These are phyloP conservation scores for Parmelia sp. DNA, from an alignment of 495 filamentous ascomycete genomes.

Conservation along the genomic window DNA sequence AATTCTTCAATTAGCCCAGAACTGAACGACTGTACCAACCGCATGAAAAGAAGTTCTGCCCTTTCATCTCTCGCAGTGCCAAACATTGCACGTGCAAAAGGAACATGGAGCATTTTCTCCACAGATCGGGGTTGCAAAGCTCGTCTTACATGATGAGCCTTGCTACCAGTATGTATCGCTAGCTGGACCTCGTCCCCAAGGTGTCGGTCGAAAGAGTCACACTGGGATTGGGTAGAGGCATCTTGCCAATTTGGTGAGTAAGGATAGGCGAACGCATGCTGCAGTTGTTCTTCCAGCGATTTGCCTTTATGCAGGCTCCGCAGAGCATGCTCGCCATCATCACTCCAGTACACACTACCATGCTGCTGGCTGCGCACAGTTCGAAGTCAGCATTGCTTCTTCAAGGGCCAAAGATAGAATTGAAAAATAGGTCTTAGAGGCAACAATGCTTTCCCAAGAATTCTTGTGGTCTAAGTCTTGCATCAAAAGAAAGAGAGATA, in stretches of 20 bases:
- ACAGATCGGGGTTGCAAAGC: conserved; percentile 3
- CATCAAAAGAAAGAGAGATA: too few species aligned
- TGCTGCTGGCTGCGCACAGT: conserved; percentile 61
- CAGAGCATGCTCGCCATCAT: conserved; percentile 61
- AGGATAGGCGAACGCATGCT: conserved; percentile 71
- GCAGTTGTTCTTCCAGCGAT: conserved; percentile 63
- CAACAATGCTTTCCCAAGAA: too few species aligned
- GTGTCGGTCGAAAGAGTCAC: conserved; percentile 72
- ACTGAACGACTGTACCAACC: neutral
- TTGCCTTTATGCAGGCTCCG: conserved; percentile 51
- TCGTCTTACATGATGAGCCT: conserved; percentile 81
- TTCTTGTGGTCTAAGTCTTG: too few species aligned
- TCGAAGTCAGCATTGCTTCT: neutral
- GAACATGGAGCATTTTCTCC: conserved; percentile 6
- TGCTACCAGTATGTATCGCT: conserved; percentile 77
- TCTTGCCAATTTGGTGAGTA: conserved; percentile 98
- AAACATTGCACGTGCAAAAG: too few species aligned
- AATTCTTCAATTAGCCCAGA: neutral
- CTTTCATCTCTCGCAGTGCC: neutral
- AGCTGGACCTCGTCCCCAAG: conserved; percentile 60
- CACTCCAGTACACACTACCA: conserved; percentile 87
- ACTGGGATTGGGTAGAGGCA: conserved; percentile 84
- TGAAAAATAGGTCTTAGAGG: too few species aligned
- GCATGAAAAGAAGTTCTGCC: neutral
- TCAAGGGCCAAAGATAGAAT: too few species aligned